These are phyloP conservation scores for Coniella vitis DNA, from an alignment of 2,329 filamentous ascomycete genomes.

Conservation along the genomic window DNA sequence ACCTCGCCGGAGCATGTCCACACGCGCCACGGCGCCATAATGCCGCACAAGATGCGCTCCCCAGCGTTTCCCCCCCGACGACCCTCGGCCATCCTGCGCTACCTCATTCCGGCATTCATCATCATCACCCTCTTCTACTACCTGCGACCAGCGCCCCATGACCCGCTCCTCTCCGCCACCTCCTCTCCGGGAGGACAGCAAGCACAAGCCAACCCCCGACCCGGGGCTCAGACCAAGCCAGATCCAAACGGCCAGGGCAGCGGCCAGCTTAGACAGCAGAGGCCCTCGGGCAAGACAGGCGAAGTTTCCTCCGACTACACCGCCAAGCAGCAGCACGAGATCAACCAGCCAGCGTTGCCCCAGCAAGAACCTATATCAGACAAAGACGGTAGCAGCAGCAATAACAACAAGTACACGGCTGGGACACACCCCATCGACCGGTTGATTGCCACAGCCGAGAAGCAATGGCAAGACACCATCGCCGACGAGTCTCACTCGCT, in stretches of 20 bases:
- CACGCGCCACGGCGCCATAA: constrained; percentile 19
- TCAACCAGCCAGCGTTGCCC: constrained; percentile 5
- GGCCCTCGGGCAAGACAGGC: constrained; percentile 8
- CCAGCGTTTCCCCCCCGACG: constrained; percentile 33
- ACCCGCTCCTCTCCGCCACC: not conserved
- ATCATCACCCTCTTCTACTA: constrained; percentile 29
- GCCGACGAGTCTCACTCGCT: constrained; percentile 41
- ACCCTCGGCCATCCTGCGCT: constrained; percentile 32
- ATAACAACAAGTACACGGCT: not conserved
- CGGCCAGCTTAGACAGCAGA: constrained; percentile 8
- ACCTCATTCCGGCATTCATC: constrained; percentile 26
- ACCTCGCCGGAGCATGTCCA: constrained; percentile 11
- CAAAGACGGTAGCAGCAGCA: not conserved
- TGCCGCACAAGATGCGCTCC: constrained; percentile 25
- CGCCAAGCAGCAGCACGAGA: constrained; percentile 11
- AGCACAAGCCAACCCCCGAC: not conserved
- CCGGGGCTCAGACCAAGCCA: not conserved
- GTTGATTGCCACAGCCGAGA: constrained; percentile 40
- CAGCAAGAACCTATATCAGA: constrained; percentile 10
- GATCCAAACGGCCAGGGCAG: not conserved
- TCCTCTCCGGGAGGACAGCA: not conserved
- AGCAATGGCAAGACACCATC: constrained; percentile 35
- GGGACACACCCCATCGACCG: constrained; percentile 43
- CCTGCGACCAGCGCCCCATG: constrained; percentile 5
- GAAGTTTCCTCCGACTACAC: constrained; percentile 6